Evolutionary conservation across 805 yeast species (phyloP), one percentile per base, ranked within the genome.

Genomic region (Cyberlindnera maclurae): DNA sequence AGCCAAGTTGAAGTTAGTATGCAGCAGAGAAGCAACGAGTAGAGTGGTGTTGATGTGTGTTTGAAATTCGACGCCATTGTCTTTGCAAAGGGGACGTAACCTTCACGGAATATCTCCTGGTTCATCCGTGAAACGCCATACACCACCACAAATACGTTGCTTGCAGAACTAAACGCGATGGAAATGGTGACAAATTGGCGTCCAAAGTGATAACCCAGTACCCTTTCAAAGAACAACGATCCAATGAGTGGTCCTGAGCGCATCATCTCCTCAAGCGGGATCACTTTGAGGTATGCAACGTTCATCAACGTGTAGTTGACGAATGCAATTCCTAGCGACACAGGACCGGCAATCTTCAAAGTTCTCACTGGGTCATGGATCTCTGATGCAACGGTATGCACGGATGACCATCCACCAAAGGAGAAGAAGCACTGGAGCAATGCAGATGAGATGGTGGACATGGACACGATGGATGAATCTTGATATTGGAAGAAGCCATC

Each of bases 91-190:
- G 86, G 86, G 12, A 77, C 50, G 40, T 65, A 73, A 0, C 84
- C 84, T 47, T 77, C 83, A 40, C 81, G 62, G 46, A 79, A 77
- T 4, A 73, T 72, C 54, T 78, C 84, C 52, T 79, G 86, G 45
- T 74, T 74, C 62, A 74, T 71, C 51, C 86, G 63, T 0, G 82
- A 74, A 10, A 75, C 62, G 4, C 77, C 68, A 52, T 77, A 79
- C 13, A 76, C 47, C 1, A 75, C 80, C 10, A 78, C 83, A 54
- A 77, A 69, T 3, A 78, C 72, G 49, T 79, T 79, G 0, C 84
- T 81, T 2, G 73, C 75, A 4, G 83, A 68, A 29, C 79, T 73
- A n/a, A 77, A 40, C 0, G 82, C 82, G 20, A 78, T 71, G 0
- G 81, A 65, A 27, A 74, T 51, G 0, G 83, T 72, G 34, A 79